Conservation (phyloP, 768 basidiomycete species). For the Phlebiopsis flavidoalba region DNA sequence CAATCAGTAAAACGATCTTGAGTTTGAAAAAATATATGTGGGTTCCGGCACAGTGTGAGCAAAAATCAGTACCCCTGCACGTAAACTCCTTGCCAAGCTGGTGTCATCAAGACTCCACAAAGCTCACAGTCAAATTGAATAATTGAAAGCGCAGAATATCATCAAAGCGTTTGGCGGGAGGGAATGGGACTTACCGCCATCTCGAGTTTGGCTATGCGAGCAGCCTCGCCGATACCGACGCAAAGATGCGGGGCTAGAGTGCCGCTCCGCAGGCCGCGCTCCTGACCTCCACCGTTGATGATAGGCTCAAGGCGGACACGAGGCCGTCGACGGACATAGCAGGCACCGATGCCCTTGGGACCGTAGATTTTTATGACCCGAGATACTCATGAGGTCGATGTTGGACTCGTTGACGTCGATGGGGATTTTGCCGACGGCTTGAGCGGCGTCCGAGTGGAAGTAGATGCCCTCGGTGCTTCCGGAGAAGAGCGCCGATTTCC, state of each 20-base stretch:
- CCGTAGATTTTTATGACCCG: slow-evolving; percentile 98
- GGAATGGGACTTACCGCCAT: slow-evolving; percentile 70
- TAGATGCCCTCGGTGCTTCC: slow-evolving; percentile 86
- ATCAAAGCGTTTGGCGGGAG: slow-evolving; percentile 20
- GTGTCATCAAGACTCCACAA: slow-evolving; percentile 20
- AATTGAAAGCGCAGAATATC: slow-evolving; percentile 22
- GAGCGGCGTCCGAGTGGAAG: slow-evolving; percentile 97
- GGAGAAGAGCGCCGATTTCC: slow-evolving; percentile 84
- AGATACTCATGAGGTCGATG: slow-evolving; percentile 93
- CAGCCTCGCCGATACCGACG: slow-evolving; percentile 94
- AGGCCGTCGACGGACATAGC: slow-evolving; percentile 89
- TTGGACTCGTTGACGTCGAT: slow-evolving; percentile 94
- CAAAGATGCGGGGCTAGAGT: slow-evolving; percentile 84
- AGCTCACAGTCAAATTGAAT: slow-evolving; percentile 20
- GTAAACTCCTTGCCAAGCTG: slow-evolving; percentile 57
- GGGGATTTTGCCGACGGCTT: slow-evolving; percentile 88
- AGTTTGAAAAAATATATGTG: background rate
- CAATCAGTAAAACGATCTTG: background rate
- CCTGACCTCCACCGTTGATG: slow-evolving; percentile 94
- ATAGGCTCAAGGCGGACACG: slow-evolving; percentile 94
- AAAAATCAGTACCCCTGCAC: slow-evolving; percentile 93
- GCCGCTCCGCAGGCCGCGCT: slow-evolving; percentile 92
- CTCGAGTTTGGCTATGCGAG: slow-evolving; percentile 84
- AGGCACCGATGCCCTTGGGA: slow-evolving; percentile 93
- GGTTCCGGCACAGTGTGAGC: slow-evolving; percentile 3